phyloP scores from a whole-genome alignment of 2,329 filamentous ascomycete species.

The Aspergillus ruber region DNA sequence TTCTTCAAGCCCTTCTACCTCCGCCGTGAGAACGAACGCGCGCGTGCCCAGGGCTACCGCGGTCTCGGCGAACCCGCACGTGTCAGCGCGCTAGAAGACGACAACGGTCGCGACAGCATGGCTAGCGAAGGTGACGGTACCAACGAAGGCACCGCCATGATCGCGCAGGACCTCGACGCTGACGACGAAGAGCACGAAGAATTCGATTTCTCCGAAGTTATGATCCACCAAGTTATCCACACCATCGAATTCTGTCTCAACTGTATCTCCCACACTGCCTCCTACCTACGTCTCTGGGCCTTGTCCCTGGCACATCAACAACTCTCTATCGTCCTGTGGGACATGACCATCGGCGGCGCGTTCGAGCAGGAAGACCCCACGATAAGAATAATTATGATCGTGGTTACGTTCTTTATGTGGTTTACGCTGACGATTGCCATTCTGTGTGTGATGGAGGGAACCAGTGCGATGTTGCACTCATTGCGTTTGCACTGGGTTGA shows the following conservation, averaged over 20 bases:
- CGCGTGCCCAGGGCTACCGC: constrained; percentile 81
- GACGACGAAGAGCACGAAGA: constrained; percentile 81
- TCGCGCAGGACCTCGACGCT: constrained; percentile 67
- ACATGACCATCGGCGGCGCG: constrained; percentile 81
- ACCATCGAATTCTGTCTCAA: constrained; percentile 99
- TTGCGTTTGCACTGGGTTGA: constrained; percentile 93
- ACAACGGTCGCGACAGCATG: constrained; percentile 62
- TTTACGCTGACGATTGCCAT: constrained; percentile 76
- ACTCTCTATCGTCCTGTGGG: constrained; percentile 91
- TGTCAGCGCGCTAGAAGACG: constrained; percentile 83
- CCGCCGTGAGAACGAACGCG: constrained; percentile 84
- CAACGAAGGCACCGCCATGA: constrained; percentile 78
- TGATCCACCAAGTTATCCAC: constrained; percentile 99
- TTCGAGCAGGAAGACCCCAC: constrained; percentile 59
- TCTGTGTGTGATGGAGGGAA: constrained; percentile 91
- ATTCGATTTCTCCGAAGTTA: constrained; percentile 93
- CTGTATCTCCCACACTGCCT: constrained; percentile 97
- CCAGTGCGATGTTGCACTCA: constrained; percentile 89
- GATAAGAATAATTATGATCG: constrained; percentile 69
- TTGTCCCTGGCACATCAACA: constrained; percentile 96
- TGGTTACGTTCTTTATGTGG: constrained; percentile 81
- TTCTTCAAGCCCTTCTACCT: constrained; percentile 96
- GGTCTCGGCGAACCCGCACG: constrained; percentile 83
- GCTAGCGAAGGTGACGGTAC: constrained; percentile 70
- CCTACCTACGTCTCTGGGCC: constrained; percentile 97